Base-by-base conservation (phyloP, 805 yeast species). In the Zygoascus bituminiphila region DNA sequence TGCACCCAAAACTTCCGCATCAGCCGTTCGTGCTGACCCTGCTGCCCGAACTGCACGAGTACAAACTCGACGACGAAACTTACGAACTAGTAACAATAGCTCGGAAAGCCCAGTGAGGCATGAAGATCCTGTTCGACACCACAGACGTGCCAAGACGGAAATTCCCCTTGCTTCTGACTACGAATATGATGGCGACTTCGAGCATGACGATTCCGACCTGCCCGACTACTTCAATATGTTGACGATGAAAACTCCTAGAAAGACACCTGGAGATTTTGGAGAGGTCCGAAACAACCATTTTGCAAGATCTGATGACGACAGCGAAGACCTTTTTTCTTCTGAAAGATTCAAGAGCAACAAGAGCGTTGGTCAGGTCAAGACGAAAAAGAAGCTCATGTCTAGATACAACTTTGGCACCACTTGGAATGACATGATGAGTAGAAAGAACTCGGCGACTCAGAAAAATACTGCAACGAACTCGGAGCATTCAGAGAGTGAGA, bases 331-430 rank as follows among this genome's bases (percentile, higher is more conserved):
- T 2, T 29, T 29, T 29, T 10, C 10, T 4, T 14, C 31, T 7
- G 10, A 24, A 17, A 10, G 14, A 10, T 12, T 12, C 17, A 25
- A 9, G 22, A 40, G 25, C 25, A 20, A 36, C 22, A 24, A 22
- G 36, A 48, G 38, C 5, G 42, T 25, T 2, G 44, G 44, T 4
- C 44, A 41, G 17, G 46, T 43, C 5, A 35, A 31, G 24, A 48
- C 53, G 19, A 50, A 51, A 41, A 57, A 54, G 39, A 46, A 51
- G 33, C 47, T 54, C 25, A 49, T 57, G 17, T 49, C 57, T 22
- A 41, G 58, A 15, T 55, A 55, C 50, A 46, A 44, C 31, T 57
- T 53, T 46, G 58, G 54, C 14, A 49, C 52, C 20, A 46, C 57
- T 22, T 33, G 51, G 41, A 43, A 43, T 29, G 53, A 44, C 22